Evolutionary conservation across 345 rosid genomes (phyloP).

Genomic region (Moricandia arvensis): DNA sequence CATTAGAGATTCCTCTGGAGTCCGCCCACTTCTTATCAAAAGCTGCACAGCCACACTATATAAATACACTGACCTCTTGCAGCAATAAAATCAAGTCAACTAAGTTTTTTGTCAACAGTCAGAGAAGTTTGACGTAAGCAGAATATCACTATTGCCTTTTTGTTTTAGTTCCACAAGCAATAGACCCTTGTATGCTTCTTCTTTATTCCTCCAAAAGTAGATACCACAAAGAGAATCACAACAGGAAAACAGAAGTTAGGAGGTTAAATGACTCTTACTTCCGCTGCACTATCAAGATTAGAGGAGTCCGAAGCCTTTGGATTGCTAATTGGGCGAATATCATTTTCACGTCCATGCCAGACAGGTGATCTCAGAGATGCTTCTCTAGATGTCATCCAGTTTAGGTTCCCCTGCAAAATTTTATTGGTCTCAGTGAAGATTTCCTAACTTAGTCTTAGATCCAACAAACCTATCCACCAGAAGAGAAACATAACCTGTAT

Average conservation of each 20-base stretch:
- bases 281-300: constrained; percentile 96
- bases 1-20: constrained; percentile 94
- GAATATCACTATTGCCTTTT: constrained; percentile 9
- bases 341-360: constrained; percentile 96
- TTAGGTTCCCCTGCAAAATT: constrained; percentile 81
- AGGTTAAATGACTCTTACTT: constrained; percentile 51
- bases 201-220: not conserved
- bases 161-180: constrained; percentile 10
- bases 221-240: constrained; percentile 19
- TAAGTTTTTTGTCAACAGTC: not conserved
- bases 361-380: constrained; percentile 82
- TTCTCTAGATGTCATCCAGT: constrained; percentile 99
- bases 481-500: constrained; percentile 65
- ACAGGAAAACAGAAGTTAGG: constrained; percentile 10
- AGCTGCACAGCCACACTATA: constrained; percentile 49
- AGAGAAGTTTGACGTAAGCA: not conserved
- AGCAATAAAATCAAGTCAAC: not conserved
- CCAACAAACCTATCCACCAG: constrained; percentile 13
- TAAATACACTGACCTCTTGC: constrained; percentile 8
- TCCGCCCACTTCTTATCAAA: constrained; percentile 91
- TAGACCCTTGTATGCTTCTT: constrained; percentile 8
- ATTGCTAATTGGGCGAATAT: constrained; percentile 92
- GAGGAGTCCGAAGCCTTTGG: constrained; percentile 96
- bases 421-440: constrained; percentile 24
- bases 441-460: constrained; percentile 6